Base-by-base conservation (phyloP, 2,329 filamentous ascomycete genomes). In the Claviceps paspali region DNA sequence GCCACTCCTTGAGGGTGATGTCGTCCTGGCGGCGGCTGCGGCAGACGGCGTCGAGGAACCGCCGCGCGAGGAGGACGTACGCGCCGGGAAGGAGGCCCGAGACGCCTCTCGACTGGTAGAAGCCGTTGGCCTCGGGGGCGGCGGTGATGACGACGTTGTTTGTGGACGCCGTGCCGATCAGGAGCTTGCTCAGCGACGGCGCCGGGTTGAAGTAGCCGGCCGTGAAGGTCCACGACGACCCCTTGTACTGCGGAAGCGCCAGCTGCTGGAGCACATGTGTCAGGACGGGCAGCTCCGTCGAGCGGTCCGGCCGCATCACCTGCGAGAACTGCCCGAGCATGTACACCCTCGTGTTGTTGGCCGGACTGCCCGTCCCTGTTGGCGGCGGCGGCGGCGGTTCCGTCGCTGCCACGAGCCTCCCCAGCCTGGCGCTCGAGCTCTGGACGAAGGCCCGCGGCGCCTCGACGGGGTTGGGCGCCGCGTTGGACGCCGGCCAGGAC, bases 151-250 rank as follows among this genome's bases (percentile, higher is more conserved):
- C 82, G 0, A 81, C 87, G 42, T 85, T 91, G 29, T 67, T 68
- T 1, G 62, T 59, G 0, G 79, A 81, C 1, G 76, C 71, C 1
- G 84, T 86, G 6, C 70, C 66, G 23, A 98, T 75, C 0, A 98
- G 67, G 1, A 94, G 71, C 28, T 78, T 73, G 2, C 83, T 87
- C 15, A 96, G 73, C 4, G 79, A 76, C 0, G 86, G 81, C 6
- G 86, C 86, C 39, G 93, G 93, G 62, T 98, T 98, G 64, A 98
- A 98, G 62, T 98, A 98, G 36, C 91, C 91, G 0, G 91, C 91
- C 1, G 91, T 96, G 56, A 98, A 96, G 0, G 85, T 91, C 91
- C 91, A 98, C 11, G 76, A 79, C 0, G 82, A 82, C 24, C 73
- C 69, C 8, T 67, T 62, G 49, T 84, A 82, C 5, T 68, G 61